These are phyloP conservation scores for Geosmithia flava DNA, from an alignment of 2,329 filamentous ascomycete species.

Conservation along the genomic window DNA sequence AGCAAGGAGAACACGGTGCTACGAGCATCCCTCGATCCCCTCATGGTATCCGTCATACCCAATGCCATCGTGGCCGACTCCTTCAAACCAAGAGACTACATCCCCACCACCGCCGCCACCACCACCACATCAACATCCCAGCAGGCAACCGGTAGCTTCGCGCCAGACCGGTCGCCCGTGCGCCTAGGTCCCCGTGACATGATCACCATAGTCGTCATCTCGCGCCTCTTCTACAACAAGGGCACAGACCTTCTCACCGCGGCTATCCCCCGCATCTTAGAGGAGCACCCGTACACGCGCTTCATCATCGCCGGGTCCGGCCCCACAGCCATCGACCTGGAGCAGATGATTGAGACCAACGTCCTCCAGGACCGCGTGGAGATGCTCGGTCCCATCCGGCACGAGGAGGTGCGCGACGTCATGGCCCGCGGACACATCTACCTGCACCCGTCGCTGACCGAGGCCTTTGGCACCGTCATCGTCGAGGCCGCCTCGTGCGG, in stretches of 20 bases:
- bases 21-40: constrained; percentile 81
- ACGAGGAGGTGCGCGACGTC: constrained; percentile 93
- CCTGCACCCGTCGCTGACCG: constrained; percentile 85
- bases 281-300: constrained; percentile 79
- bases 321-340: constrained; percentile 91
- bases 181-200: constrained; percentile 70
- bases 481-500: constrained; percentile 95
- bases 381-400: constrained; percentile 80
- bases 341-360: constrained; percentile 95
- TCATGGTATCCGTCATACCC: constrained; percentile 96
- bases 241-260: constrained; percentile 95
- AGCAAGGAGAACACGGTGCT: constrained; percentile 98
- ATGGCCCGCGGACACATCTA: constrained; percentile 98
- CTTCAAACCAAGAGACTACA: constrained; percentile 55
- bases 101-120: constrained; percentile 8
- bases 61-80: constrained; percentile 96
- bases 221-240: constrained; percentile 96
- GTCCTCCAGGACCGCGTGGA: constrained; percentile 89
- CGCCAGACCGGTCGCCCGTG: constrained; percentile 41
- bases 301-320: constrained; percentile 96
- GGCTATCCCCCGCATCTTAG: constrained; percentile 83
- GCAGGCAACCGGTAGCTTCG: constrained; percentile 15
- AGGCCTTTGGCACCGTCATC: constrained; percentile 95
- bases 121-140: constrained; percentile 6
- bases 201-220: constrained; percentile 95